phyloP scores from a whole-genome alignment of 192 early-diverging fungal species.

The Rhizoclosmatium sp. region DNA sequence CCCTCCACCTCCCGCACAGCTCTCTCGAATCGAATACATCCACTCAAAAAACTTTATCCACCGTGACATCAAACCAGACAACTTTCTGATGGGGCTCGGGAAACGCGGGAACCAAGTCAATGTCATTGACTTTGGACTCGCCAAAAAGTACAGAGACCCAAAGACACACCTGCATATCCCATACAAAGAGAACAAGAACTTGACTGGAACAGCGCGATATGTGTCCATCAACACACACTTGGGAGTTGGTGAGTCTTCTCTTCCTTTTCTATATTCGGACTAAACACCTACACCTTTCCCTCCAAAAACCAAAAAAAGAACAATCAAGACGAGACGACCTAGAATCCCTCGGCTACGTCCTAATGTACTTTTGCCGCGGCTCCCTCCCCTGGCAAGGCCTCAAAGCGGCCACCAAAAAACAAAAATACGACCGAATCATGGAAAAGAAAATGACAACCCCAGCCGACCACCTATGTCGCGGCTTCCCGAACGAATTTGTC shows the following conservation, averaged over 20 bases:
- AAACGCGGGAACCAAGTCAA: slow-evolving; percentile 72
- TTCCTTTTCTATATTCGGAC: neutral
- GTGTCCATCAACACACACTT: slow-evolving; percentile 69
- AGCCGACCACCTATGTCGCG: slow-evolving; percentile 63
- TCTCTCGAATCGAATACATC: slow-evolving; percentile 71
- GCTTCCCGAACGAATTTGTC: slow-evolving; percentile 69
- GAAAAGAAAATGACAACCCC: slow-evolving; percentile 78
- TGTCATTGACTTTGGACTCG: slow-evolving; percentile 72
- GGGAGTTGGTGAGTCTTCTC: slow-evolving; percentile 56
- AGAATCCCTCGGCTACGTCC: slow-evolving; percentile 69
- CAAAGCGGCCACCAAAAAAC: slow-evolving; percentile 72
- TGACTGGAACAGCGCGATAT: slow-evolving; percentile 72
- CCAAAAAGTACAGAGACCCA: slow-evolving; percentile 72
- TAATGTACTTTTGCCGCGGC: slow-evolving; percentile 72
- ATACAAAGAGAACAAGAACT: slow-evolving; percentile 72
- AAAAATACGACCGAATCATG: slow-evolving; percentile 75
- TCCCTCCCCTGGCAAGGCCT: slow-evolving; percentile 71
- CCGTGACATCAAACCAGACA: slow-evolving; percentile 71
- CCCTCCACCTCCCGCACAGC: slow-evolving; percentile 36
- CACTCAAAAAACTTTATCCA: slow-evolving; percentile 76
- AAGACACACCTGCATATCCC: slow-evolving; percentile 72
- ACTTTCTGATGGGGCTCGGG: slow-evolving; percentile 67
- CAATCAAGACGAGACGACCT: slow-evolving; percentile 73
- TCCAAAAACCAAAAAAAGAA: no score
- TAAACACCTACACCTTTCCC: neutral